phyloP scores from a whole-genome alignment of 225 moss, liverwort and hornwort genomes.

The Marchantia polymorpha region DNA sequence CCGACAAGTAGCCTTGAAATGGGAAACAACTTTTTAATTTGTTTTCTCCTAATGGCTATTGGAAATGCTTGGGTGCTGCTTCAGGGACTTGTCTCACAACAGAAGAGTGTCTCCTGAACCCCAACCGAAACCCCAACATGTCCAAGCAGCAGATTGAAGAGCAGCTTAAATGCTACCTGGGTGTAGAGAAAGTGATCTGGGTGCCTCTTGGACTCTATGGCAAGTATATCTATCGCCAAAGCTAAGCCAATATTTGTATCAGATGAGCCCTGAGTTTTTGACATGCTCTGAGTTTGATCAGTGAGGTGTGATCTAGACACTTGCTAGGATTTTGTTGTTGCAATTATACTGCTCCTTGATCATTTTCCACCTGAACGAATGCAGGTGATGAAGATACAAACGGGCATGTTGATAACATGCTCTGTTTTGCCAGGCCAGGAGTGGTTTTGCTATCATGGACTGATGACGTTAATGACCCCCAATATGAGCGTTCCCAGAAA shows the following conservation, averaged over 20 bases:
- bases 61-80: not conserved
- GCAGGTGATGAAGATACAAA: conserved; percentile 85
- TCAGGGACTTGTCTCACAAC: conserved; percentile 93
- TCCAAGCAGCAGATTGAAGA: conserved; percentile 74
- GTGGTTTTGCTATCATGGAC: conserved; percentile 80
- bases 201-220: conserved; percentile 79
- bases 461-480: conserved; percentile 73
- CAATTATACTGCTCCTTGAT: not conserved
- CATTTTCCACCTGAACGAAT: not conserved
- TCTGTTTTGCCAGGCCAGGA: conserved; percentile 81
- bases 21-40: no score
- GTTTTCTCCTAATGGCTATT: not conserved
- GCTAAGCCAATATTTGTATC: not conserved
- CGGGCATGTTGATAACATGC: conserved; percentile 89
- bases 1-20: no score
- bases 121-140: conserved; percentile 81
- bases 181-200: conserved; percentile 94
- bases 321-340: conserved; percentile 22
- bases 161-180: conserved; percentile 74
- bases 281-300: no score
- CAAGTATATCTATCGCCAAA: conserved; percentile 11
- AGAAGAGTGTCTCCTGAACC: conserved; percentile 85
- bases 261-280: no score
- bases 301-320: no score
- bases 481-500: conserved; percentile 68